Evolutionary conservation across 331 rosid genomes (phyloP).

Genomic region (Telfairia occidentalis): DNA sequence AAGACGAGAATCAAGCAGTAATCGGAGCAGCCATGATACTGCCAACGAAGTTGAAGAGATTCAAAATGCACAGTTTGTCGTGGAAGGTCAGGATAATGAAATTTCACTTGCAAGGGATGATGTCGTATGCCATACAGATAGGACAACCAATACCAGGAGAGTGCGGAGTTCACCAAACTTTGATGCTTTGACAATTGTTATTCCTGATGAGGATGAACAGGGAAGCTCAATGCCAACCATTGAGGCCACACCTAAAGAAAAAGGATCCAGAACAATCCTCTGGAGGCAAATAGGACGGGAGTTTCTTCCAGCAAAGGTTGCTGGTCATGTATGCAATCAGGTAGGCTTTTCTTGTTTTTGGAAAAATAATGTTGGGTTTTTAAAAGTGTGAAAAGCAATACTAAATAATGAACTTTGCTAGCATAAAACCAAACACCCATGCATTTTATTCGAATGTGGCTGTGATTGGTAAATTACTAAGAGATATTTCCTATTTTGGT

Average conservation of each 20-base stretch:
- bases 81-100: constrained; percentile 37
- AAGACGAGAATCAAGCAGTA: constrained; percentile 27
- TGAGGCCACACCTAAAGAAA: constrained; percentile 62
- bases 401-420: too few relatives aligned
- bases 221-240: constrained; percentile 19
- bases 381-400: too few relatives aligned
- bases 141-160: constrained; percentile 50
- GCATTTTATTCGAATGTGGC: not conserved
- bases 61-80: constrained; percentile 27
- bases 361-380: not conserved
- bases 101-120: constrained; percentile 41
- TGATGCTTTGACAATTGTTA: constrained; percentile 46
- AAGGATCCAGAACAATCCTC: constrained; percentile 47
- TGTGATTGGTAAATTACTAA: not conserved
- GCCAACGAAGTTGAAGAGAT: constrained; percentile 27
- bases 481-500: constrained; percentile 11
- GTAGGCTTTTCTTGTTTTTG: constrained; percentile 22
- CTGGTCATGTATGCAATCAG: constrained; percentile 50
- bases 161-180: constrained; percentile 46
- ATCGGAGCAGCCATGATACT: constrained; percentile 23
- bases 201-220: constrained; percentile 55
- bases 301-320: constrained; percentile 45
- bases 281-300: constrained; percentile 62
- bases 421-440: too few relatives aligned
- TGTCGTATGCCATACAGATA: constrained; percentile 44